Conservation (phyloP, 352 stramenopile species). For the Elongisporangium prolatum region DNA sequence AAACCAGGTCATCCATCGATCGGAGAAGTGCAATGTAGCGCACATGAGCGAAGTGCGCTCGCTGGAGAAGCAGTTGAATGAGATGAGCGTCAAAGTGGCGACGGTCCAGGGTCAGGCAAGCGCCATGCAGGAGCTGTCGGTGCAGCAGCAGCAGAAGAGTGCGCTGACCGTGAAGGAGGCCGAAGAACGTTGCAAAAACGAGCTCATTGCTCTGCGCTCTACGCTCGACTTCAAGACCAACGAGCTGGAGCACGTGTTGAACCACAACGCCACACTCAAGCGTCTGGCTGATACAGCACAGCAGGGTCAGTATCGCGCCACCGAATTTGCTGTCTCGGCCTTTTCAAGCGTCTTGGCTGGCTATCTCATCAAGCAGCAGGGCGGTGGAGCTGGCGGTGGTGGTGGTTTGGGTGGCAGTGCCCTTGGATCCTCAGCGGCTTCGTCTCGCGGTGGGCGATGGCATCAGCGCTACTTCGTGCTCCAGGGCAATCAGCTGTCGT, state of each 20-base stretch:
- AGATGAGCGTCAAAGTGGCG: conserved; percentile 77
- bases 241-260: conserved; percentile 83
- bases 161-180: conserved; percentile 70
- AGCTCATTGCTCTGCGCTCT: conserved; percentile 58
- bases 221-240: conserved; percentile 86
- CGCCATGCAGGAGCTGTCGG: conserved; percentile 76
- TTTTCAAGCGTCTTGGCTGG: conserved; percentile 67
- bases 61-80: conserved; percentile 81
- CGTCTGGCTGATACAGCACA: conserved; percentile 79
- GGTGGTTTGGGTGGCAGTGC: conserved; percentile 1
- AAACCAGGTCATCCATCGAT: conserved; percentile 69
- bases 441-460: conserved; percentile 45
- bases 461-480: conserved; percentile 87
- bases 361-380: conserved; percentile 84
- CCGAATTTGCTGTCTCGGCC: conserved; percentile 74
- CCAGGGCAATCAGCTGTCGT: conserved; percentile 68
- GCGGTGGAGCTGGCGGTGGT: not conserved
- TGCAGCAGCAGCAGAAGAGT: conserved; percentile 76
- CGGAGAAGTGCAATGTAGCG: conserved; percentile 61
- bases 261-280: conserved; percentile 87
- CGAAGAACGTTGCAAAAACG: conserved; percentile 63
- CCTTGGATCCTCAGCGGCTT: not conserved
- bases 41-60: conserved; percentile 73
- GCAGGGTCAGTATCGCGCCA: conserved; percentile 79
- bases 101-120: conserved; percentile 74